phyloP scores from a whole-genome alignment of 225 moss, liverwort and hornwort genomes.

The Bryoerythrophyllum caledonicum region DNA sequence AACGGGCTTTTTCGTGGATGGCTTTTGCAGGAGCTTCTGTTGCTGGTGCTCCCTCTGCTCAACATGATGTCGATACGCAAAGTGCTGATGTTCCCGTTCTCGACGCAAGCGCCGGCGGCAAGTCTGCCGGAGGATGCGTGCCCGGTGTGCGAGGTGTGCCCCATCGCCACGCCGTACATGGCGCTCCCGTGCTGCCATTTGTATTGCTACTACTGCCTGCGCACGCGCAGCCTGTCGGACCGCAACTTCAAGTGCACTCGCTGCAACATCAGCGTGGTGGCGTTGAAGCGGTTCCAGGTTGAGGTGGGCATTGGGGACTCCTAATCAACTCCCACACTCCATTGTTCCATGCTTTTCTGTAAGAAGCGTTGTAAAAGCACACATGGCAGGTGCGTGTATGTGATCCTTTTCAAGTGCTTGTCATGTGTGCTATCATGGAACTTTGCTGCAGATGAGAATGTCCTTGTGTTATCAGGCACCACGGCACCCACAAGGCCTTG shows the following conservation, averaged over 20 bases:
- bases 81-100: constrained; percentile 73
- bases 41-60: constrained; percentile 86
- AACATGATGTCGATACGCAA: constrained; percentile 90
- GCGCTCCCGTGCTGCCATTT: constrained; percentile 87
- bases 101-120: constrained; percentile 47
- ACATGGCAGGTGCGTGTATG: neutral
- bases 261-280: constrained; percentile 55
- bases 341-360: constrained; percentile 8
- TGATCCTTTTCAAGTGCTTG: too few species aligned
- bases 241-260: constrained; percentile 73
- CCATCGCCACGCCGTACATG: constrained; percentile 70
- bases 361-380: neutral
- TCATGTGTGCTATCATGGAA: too few species aligned
- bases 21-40: constrained; percentile 75
- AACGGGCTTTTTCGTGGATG: neutral
- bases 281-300: constrained; percentile 76
- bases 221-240: constrained; percentile 85
- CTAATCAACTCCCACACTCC: constrained; percentile 2
- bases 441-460: too few species aligned
- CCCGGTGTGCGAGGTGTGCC: constrained; percentile 78
- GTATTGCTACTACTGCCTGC: constrained; percentile 93
- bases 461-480: too few species aligned
- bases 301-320: constrained; percentile 51
- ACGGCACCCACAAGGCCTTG: too few species aligned
- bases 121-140: constrained; percentile 78